These are phyloP conservation scores for Suhomyces chickasaworum DNA, from an alignment of 1,139 yeast species.

Conservation along the genomic window DNA sequence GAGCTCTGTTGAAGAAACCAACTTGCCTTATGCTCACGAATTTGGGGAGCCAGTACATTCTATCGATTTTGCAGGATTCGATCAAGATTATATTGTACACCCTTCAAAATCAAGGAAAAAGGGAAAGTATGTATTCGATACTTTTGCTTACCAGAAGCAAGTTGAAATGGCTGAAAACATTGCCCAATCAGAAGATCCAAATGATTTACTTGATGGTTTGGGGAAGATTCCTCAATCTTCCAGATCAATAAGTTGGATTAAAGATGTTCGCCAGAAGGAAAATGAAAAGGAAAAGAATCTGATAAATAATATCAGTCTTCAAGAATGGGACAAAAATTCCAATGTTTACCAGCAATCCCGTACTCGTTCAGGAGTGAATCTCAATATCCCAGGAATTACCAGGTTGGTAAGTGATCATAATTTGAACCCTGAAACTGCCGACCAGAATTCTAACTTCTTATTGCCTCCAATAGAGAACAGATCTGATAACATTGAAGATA, in stretches of 20 bases:
- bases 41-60: slow-evolving; percentile 29
- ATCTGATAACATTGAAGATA: slow-evolving; percentile 12
- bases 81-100: slow-evolving; percentile 23
- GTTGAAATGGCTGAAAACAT: neutral
- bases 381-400: slow-evolving; percentile 19
- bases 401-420: slow-evolving; percentile 19
- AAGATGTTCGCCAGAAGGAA: no score
- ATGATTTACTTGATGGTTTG: slow-evolving; percentile 25
- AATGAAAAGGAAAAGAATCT: slow-evolving; percentile 8
- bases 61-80: slow-evolving; percentile 28
- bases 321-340: slow-evolving; percentile 36
- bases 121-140: slow-evolving; percentile 7
- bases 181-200: slow-evolving; percentile 1
- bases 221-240: slow-evolving; percentile 34
- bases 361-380: slow-evolving; percentile 26
- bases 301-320: slow-evolving; percentile 28
- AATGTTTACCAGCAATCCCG: slow-evolving; percentile 28
- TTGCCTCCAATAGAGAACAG: slow-evolving; percentile 26
- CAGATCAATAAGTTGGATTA: slow-evolving; percentile 17
- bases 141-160: neutral
- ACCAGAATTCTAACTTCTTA: slow-evolving; percentile 13
- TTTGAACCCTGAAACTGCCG: slow-evolving; percentile 9
- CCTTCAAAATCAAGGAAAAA: slow-evolving; percentile 11
- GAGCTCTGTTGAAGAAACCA: slow-evolving; percentile 16
- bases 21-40: slow-evolving; percentile 27